These are phyloP conservation scores for Malus hybrid DNA, from an alignment of 331 rosid species.

Conservation along the genomic window DNA sequence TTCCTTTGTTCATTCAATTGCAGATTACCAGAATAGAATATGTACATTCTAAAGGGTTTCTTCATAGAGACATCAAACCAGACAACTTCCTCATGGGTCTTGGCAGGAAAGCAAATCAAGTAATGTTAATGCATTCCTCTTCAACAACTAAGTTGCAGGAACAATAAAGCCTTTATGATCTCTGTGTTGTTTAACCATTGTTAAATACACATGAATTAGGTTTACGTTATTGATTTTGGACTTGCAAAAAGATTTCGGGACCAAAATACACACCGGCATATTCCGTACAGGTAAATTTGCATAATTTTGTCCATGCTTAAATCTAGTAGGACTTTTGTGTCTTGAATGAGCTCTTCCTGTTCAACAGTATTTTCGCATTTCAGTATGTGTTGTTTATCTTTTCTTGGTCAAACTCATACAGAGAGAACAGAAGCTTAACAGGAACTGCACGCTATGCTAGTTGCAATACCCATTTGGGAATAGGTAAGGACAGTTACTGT, in stretches of 20 bases:
- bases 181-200: not conserved
- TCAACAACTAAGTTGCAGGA: slow-evolving; percentile 10
- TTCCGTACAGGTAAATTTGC: slow-evolving; percentile 45
- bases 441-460: slow-evolving; percentile 80
- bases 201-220: slow-evolving; percentile 20
- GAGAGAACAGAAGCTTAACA: slow-evolving; percentile 60
- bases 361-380: not conserved
- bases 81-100: slow-evolving; percentile 99
- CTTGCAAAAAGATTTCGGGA: slow-evolving; percentile 57
- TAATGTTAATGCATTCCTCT: slow-evolving; percentile 2
- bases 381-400: not conserved
- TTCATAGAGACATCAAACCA: slow-evolving; percentile 92
- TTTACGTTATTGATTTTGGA: slow-evolving; percentile 63
- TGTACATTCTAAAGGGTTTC: slow-evolving; percentile 65
- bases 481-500: slow-evolving; percentile 30
- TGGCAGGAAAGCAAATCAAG: slow-evolving; percentile 98
- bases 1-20: not conserved
- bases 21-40: slow-evolving; percentile 62
- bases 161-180: not conserved
- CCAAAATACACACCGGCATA: slow-evolving; percentile 44
- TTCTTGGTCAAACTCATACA: slow-evolving; percentile 9
- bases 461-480: slow-evolving; percentile 66
- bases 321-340: not conserved
- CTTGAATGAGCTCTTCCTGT: not conserved
- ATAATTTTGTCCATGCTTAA: not conserved